Evolutionary conservation across 2,329 filamentous ascomycete genomes (phyloP).

Genomic region (Penicillium sp.): DNA sequence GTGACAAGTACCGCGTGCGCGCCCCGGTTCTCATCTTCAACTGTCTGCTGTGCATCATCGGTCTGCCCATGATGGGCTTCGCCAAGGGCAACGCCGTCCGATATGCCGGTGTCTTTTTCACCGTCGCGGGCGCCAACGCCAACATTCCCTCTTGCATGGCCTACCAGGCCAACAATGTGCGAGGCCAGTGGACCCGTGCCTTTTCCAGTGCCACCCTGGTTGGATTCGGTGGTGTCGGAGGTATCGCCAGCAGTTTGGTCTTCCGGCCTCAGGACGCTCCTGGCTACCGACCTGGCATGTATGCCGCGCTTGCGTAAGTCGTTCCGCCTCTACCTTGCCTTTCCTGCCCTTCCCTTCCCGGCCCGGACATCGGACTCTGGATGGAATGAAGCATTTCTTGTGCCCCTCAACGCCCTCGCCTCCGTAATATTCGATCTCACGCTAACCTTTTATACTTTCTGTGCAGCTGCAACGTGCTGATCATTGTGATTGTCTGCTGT

Average conservation of each 20-base stretch:
- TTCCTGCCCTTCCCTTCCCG: background rate
- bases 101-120: conserved; percentile 70
- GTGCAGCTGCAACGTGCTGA: conserved; percentile 29
- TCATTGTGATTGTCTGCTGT: conserved; percentile 24
- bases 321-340: background rate
- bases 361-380: background rate
- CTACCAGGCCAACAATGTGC: conserved; percentile 83
- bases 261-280: conserved; percentile 50
- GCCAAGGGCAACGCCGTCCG: conserved; percentile 50
- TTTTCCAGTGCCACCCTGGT: conserved; percentile 71
- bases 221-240: conserved; percentile 69
- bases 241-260: conserved; percentile 68
- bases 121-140: conserved; percentile 69
- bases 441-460: background rate
- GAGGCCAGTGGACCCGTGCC: conserved; percentile 82
- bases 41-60: conserved; percentile 60
- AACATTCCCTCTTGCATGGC: conserved; percentile 70
- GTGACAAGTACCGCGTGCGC: conserved; percentile 61
- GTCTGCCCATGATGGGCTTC: conserved; percentile 68
- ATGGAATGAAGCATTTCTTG: background rate
- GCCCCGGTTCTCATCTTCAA: conserved; percentile 63
- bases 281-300: conserved; percentile 31
- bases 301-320: conserved; percentile 28
- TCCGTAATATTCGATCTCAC: background rate
- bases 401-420: too few species aligned